Evolutionary conservation across 2,329 filamentous ascomycete species (phyloP).

Genomic region (Nemania sp.): DNA sequence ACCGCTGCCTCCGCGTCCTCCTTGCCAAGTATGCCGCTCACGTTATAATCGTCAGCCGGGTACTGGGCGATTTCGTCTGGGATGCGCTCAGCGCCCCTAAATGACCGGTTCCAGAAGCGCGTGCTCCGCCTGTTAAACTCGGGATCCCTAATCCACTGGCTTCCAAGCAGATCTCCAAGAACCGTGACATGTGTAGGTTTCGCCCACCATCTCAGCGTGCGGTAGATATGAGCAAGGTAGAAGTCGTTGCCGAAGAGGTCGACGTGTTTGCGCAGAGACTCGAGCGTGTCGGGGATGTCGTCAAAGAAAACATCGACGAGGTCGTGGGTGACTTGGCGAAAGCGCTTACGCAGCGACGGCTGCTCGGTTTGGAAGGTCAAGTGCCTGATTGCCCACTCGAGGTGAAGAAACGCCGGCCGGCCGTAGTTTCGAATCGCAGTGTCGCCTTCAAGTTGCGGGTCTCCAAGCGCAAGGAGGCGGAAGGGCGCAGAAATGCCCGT

Average conservation of each 20-base stretch:
- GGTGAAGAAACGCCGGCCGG: conserved; percentile 66
- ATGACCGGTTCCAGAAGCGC: conserved; percentile 85
- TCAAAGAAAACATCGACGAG: conserved; percentile 71
- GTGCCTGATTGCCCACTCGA: conserved; percentile 60
- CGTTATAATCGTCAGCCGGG: conserved; percentile 62
- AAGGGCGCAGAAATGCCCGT: conserved; percentile 73
- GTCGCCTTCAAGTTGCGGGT: conserved; percentile 94
- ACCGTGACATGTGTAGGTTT: conserved; percentile 88
- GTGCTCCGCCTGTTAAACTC: conserved; percentile 82
- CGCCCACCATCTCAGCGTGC: conserved; percentile 85
- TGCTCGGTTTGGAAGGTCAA: conserved; percentile 61
- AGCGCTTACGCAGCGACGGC: conserved; percentile 62
- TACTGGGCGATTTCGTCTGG: conserved; percentile 65
- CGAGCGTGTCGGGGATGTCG: conserved; percentile 75
- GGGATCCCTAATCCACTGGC: conserved; percentile 89
- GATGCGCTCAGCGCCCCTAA: conserved; percentile 75
- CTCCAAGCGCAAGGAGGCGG: conserved; percentile 86
- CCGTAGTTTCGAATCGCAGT: conserved; percentile 77
- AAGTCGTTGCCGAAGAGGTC: conserved; percentile 95
- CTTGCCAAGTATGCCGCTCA: conserved; percentile 63
- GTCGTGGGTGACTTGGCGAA: conserved; percentile 68
- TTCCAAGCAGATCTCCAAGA: conserved; percentile 90
- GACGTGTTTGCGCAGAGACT: conserved; percentile 79
- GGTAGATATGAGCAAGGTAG: conserved; percentile 93
- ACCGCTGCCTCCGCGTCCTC: conserved; percentile 60